Evolutionary conservation across 352 stramenopile genomes (phyloP), one percentile per base, ranked within the genome.

Genomic region (Thalassiosira hispida): DNA sequence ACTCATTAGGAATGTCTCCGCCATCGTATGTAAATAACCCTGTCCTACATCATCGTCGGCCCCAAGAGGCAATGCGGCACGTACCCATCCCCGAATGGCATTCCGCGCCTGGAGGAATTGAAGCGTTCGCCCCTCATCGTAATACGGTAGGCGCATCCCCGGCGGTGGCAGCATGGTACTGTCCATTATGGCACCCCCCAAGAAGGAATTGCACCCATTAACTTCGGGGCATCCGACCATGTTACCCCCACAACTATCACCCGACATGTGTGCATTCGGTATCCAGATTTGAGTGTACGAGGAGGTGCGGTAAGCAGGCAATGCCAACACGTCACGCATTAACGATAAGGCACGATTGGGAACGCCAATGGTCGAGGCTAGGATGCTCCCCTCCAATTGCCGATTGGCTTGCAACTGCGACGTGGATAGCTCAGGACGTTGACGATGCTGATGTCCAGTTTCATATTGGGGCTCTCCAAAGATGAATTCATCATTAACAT

Each of bases 231-330:
- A 89, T 14, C 62, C 78, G 40, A 91, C 66, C 38, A 94, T 72
- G 56, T 83, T 83, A 3, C 80, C 73, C 6, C 89, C 89, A 61
- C 73, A 84, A 11, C 74, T 83, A 25, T 49, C 64, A 38, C 89
- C 89, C 20, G 86, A 89, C 74, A 89, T 74, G 56, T 90, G 78
- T 12, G 89, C 89, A 73, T 89, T 44, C 7, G 86, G 88, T 38
- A 93, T 92, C 88, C 86, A 93, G 49, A 93, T 83, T 82, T 93
- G 86, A 16, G 84, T 92, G 59, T 93, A 92, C 8, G 84, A 85
- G 27, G 77, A 77, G 31, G 86, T 92, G 14, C 86, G 79, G 77
- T 90, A 93, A 9, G 79, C 42, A 14, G 88, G 88, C 14, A 92
- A 47, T 0, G 88, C 86, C 38, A 93, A 68, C 11, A 92, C 79